Base-by-base conservation (phyloP, 2,329 filamentous ascomycete species). In the Sclerotiophoma versabilis region DNA sequence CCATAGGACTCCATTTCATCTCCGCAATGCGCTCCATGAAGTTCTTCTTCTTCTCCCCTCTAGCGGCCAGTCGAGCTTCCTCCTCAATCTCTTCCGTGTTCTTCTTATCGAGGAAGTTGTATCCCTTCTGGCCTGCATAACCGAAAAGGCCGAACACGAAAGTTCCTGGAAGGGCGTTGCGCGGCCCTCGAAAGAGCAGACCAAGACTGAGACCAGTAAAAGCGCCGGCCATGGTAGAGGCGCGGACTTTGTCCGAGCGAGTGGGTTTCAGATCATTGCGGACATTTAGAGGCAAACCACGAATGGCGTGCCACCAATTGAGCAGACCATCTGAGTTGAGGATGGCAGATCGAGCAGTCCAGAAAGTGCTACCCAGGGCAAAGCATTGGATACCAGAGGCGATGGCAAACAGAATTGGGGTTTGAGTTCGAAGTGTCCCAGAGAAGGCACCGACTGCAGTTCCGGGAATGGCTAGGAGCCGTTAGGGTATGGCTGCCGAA, bases 301-400 rank as follows among this genome's bases (percentile, higher is more conserved):
- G 69, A 23, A 69, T 71, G 14, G 52, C 20, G 17, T 64, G 65
- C 63, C 61, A 71, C 69, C 68, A 69, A 54, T 72, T 74, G 2
- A 42, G 22, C 2, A 76, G 61, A 6, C 71, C 70, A 15, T 58
- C 55, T 5, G 58, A 60, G 41, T 73, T 65, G 20, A 82, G 71
- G 19, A 81, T 63, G 10, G 70, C 60, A n/a, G 69, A 66, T 10
- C 79, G 74, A 22, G 66, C 79, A 87, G 89, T 87, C 82, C 87
- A 93, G 71, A 88, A 97, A 14, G 85, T 89, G 39, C 84, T 85
- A 29, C 91, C 91, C 32, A 96, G 82, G 34, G 85, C 82, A 74
- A 91, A 91, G 85, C 91, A 96, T 76, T 96, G 92, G 33, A 91
- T 79, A 15, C 91, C 89, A 19, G 88, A 87, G 30, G 87, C 83